Percentiles rank a stretch among this genome's conserved stretches.
These are phyloP conservation scores for Elsinoe necatrix DNA, from an alignment of 2,329 filamentous ascomycete species.

Conservation along the genomic window DNA sequence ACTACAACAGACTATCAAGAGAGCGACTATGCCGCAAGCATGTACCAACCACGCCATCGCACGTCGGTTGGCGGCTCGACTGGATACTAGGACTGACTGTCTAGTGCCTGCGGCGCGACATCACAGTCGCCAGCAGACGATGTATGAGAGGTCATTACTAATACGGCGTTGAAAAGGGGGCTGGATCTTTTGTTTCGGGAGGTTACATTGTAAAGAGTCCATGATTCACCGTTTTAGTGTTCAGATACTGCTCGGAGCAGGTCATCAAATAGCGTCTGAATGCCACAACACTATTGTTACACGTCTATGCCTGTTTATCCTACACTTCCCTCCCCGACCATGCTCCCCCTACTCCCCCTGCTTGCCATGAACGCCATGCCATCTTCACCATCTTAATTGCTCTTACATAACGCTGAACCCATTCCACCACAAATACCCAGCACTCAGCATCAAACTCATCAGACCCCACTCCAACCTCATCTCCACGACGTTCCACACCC, in stretches of 20 bases:
- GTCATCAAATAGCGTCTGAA: conserved; percentile 4
- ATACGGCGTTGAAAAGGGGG: conserved; percentile 7
- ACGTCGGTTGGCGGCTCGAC: conserved; percentile 16
- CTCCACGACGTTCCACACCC: conserved; percentile 90
- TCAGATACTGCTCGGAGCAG: neutral
- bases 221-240: neutral
- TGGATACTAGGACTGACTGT: conserved; percentile 6
- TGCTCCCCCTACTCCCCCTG: neutral
- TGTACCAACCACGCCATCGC: conserved; percentile 27
- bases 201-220: neutral
- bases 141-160: neutral
- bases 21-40: conserved; percentile 51
- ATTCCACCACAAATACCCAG: conserved; percentile 47
- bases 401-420: conserved; percentile 34
- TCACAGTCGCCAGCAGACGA: neutral
- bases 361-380: too few species aligned
- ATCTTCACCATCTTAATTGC: too few species aligned
- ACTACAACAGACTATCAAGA: conserved; percentile 64
- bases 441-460: conserved; percentile 43
- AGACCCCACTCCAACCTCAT: conserved; percentile 62
- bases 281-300: neutral
- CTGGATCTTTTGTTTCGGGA: neutral
- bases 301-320: neutral
- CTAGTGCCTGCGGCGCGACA: neutral
- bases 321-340: neutral